These are phyloP conservation scores for Cyberlindnera mycetangii DNA, from an alignment of 805 yeast genomes.

Conservation along the genomic window DNA sequence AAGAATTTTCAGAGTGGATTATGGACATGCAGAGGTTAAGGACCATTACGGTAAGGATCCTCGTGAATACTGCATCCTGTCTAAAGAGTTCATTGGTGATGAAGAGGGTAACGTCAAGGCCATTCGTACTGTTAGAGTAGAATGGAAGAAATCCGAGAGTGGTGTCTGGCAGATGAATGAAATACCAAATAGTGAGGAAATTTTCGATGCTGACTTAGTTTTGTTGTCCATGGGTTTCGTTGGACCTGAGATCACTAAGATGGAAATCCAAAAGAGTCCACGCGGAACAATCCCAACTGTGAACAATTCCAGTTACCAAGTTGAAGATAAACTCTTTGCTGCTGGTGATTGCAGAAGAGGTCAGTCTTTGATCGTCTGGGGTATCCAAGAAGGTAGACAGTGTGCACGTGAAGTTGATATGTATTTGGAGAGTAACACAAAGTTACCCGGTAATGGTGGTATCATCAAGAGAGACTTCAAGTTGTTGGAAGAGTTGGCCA, in stretches of 20 bases:
- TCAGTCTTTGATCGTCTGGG: conserved; percentile 97
- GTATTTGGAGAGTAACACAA: conserved; percentile 71
- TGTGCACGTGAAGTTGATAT: conserved; percentile 93
- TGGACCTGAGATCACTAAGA: conserved; percentile 88
- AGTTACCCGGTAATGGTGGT: conserved; percentile 92
- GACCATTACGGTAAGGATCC: conserved; percentile 97
- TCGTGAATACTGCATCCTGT: conserved; percentile 91
- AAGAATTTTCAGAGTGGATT: conserved; percentile 93
- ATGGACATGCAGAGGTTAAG: conserved; percentile 94
- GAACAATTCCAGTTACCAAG: conserved; percentile 61
- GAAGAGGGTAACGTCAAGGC: conserved; percentile 94
- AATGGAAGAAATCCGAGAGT: conserved; percentile 92
- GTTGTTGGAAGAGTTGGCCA: conserved; percentile 70
- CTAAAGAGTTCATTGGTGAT: conserved; percentile 94
- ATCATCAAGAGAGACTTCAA: conserved; percentile 82
- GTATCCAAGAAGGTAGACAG: conserved; percentile 98
- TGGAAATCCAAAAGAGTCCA: conserved; percentile 62
- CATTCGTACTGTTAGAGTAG: conserved; percentile 93
- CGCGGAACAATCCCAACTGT: conserved; percentile 76
- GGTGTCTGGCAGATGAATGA: conserved; percentile 99
- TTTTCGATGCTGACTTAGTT: conserved; percentile 92
- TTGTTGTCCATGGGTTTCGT: conserved; percentile 95
- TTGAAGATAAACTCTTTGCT: conserved; percentile 74
- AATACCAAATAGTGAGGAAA: conserved; percentile 90
- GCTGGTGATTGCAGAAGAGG: conserved; percentile 99